Evolutionary conservation across 768 basidiomycete genomes (phyloP), one percentile per base, ranked within the genome.

Genomic region (Kwoniella bestiolae): DNA sequence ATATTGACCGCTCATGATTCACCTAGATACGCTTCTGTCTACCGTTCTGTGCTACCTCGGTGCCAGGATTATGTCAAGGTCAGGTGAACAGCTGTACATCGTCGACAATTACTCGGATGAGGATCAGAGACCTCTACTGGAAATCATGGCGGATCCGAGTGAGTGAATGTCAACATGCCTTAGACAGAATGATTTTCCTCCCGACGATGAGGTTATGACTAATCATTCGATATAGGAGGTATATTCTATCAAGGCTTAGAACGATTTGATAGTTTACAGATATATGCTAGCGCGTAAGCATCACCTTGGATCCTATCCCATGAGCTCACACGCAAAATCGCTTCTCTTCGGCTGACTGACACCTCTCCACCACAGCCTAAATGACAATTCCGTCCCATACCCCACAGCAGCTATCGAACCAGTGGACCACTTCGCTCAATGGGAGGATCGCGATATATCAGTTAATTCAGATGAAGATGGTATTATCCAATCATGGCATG

Each of bases 71-170:
- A 62, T 77, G 26, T 70, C 75, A 2, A 58, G 72, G 12, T 69
- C 73, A 34, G 75, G 75, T 9, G 67, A 71, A 44, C 73, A 77
- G 65, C 69, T 77, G 2, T 74, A 68, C 44, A 64, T 61, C 1
- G 59, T 49, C 9, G 74, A 76, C 45, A 62, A 47, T 5, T 76
- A 69, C 61, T 71, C 70, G 16, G 68, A 71, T 23, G 49, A 73
- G 56, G 74, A 76, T 60, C 67, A 69, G 14, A 61, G 73, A n/a
- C 64, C 71, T 5, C 34, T 77, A 23, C 46, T 74, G 60, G 71
- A 74, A 44, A 69, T 77, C 52, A 77, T 77, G 73, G 71, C 71
- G 1, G 73, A 74, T 59, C 75, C 73, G 35, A 56, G 74, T 75
- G 41, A 52, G 67, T 66, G 1, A 28, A 25, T n/a, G n/a, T n/a